Evolutionary conservation across 768 basidiomycete genomes (phyloP), one percentile per base, ranked within the genome.

Genomic region (Rhizopogon vinicolor): DNA sequence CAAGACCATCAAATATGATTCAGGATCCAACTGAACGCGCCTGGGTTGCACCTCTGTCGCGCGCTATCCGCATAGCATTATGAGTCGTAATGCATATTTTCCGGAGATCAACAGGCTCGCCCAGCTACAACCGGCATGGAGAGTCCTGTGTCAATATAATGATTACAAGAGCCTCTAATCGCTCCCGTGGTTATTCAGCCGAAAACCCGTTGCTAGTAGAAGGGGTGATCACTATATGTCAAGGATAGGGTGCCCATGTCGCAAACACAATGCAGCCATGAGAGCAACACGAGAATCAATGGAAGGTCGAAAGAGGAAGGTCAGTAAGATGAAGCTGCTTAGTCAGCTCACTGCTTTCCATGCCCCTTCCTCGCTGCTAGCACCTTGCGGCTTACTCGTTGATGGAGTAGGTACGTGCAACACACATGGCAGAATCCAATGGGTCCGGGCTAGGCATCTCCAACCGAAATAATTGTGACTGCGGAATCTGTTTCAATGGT

Each of bases 271-370:
- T 37, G 48, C 35, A 49, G 48, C 48, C 48, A 49, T 16, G 48
- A 49, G 14, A 37, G 37, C 18, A 48, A 48, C 46, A 48, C 33
- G 46, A 48, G 46, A 29, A 37, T 16, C 35, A 35, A 18, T 48
- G 29, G 12, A 46, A 33, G 7, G 57, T 62, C 64, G 18, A 40
- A 62, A 69, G 57, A 63, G 68, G 68, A 59, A 69, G 54, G 53
- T 56, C 25, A 65, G 59, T 52, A 63, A 35, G 63, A 62, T 65
- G 56, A 57, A 42, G 58, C 4, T 50, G 43, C 57, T 52, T 58
- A 60, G 56, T 61, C 61, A 53, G 22, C 39, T 55, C 58, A 44
- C 51, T 25, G 54, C 54, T 55, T 59, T 59, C 66, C 65, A 68
- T 65, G 67, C 58, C 63, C 59, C 57, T 37, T 56, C 25, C 8